These are phyloP conservation scores for Colletotrichum gigasporum DNA, from an alignment of 2,329 filamentous ascomycete genomes.

Conservation along the genomic window DNA sequence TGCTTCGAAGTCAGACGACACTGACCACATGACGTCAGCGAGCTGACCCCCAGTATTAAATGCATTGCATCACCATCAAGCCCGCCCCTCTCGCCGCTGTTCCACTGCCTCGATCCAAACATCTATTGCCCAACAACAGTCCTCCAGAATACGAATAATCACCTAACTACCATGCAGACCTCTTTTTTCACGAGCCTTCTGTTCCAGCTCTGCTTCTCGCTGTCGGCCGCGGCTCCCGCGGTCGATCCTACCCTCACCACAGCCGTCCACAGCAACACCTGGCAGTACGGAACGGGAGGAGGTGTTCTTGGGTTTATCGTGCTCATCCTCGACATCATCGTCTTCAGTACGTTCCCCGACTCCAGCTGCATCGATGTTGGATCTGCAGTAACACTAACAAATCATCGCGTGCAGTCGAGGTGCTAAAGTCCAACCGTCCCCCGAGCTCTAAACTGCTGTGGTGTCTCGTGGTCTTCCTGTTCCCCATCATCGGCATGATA, in stretches of 20 bases:
- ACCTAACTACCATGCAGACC: neutral
- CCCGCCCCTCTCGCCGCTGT: neutral
- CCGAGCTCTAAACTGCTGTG: conserved; percentile 67
- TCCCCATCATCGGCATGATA: conserved; percentile 69
- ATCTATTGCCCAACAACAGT: neutral
- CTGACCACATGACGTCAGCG: too few species aligned
- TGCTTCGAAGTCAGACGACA: too few species aligned
- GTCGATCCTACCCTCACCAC: conserved; percentile 56
- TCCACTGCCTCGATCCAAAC: neutral
- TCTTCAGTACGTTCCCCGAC: conserved; percentile 63
- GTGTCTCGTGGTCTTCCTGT: conserved; percentile 71
- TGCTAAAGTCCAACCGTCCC: conserved; percentile 70
- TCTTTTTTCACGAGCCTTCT: conserved; percentile 50
- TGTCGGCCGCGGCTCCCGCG: conserved; percentile 57
- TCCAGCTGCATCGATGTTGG: too few species aligned
- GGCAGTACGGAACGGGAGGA: conserved; percentile 69
- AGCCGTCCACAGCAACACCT: conserved; percentile 50
- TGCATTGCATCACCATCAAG: too few species aligned
- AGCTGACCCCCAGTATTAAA: neutral
- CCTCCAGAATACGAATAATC: neutral
- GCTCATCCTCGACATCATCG: conserved; percentile 69
- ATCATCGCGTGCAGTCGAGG: conserved; percentile 61
- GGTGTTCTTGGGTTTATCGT: conserved; percentile 70
- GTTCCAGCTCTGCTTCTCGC: conserved; percentile 62
- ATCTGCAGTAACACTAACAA: conserved; percentile 27